Conservation (phyloP, 805 yeast species). For the Lachancea mirantina region DNA sequence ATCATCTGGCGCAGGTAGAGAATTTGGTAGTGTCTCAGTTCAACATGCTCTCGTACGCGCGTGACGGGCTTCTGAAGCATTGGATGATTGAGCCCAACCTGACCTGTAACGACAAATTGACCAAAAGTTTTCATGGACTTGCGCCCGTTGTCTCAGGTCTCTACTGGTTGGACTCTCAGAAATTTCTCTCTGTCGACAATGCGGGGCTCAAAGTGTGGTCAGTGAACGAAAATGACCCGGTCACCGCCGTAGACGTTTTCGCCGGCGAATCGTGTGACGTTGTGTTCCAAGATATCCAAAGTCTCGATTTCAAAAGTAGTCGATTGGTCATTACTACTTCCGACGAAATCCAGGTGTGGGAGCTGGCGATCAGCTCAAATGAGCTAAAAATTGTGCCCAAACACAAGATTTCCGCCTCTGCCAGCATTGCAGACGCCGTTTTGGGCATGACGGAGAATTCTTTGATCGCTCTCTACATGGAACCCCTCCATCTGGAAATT, state of each 20-base stretch:
- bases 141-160: conserved; percentile 15
- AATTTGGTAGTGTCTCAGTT: conserved; percentile 7
- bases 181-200: conserved; percentile 16
- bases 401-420: conserved; percentile 10
- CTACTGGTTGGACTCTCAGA: conserved; percentile 21
- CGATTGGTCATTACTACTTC: conserved; percentile 20
- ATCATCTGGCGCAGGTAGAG: conserved; percentile 8
- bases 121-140: conserved; percentile 14
- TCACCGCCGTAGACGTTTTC: conserved; percentile 13
- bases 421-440: conserved; percentile 14
- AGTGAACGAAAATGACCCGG: conserved; percentile 9
- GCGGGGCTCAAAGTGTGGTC: conserved; percentile 20
- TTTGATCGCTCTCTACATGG: conserved; percentile 18
- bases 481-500: conserved; percentile 20
- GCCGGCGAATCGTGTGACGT: conserved; percentile 4
- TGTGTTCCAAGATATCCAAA: conserved; percentile 13
- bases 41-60: conserved; percentile 9
- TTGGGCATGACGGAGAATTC: conserved; percentile 31
- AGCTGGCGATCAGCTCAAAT: conserved; percentile 9
- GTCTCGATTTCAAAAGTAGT: conserved; percentile 24
- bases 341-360: conserved; percentile 15
- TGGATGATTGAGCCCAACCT: conserved; percentile 14
- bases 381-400: conserved; percentile 12
- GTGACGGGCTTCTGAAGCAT: conserved; percentile 10
- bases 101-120: conserved; percentile 11